Base-by-base conservation (phyloP, 257 asterid species). In the Salvia hispanica region DNA sequence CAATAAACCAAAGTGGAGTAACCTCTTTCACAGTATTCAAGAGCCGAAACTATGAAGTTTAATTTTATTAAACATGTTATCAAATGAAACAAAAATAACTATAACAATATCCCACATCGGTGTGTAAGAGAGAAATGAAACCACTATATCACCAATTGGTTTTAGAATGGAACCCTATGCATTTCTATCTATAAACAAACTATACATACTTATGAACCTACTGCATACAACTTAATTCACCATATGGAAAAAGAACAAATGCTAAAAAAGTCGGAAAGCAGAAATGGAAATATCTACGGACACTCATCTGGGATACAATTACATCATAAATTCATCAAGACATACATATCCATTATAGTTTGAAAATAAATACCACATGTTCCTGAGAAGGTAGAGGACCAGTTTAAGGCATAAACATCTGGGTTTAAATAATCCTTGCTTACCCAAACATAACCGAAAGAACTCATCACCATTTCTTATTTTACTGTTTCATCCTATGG, bases 271-370 rank as follows among this genome's bases (percentile, higher is more conserved):
- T 37, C 5, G 72, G 72, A 47, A 46, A 2, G 34, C 16, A 48
- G 6, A 59, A 11, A 56, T 43, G 59, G 25, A 12, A 21, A 45
- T 12, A 58, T 48, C 8, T 42, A 9, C 34, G 25, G 9, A 34
- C 55, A 58, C 55, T 37, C 59, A 68, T 36, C 13, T 14, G 47
- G 66, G 44, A 68, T 21, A 74, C n/a, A 10, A 45, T 46, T 21
- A 39, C 16, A 15, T 34, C 9, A 43, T 54, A 54, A 18, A 13
- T 5, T 47, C 14, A 37, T 47, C 44, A 42, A n/a, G 51, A 52
- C n/a, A 7, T 1, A 7, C 37, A 53, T 71, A 28, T 39, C 44
- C 18, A 46, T 44, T 66, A 66, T 46, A 72, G 3, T 54, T 48
- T 50, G 51, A 43, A 6, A 53, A 46, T 34, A 15, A 34, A 5